phyloP scores from a whole-genome alignment of 345 rosid genomes.

The Rhodamnia argentea region DNA sequence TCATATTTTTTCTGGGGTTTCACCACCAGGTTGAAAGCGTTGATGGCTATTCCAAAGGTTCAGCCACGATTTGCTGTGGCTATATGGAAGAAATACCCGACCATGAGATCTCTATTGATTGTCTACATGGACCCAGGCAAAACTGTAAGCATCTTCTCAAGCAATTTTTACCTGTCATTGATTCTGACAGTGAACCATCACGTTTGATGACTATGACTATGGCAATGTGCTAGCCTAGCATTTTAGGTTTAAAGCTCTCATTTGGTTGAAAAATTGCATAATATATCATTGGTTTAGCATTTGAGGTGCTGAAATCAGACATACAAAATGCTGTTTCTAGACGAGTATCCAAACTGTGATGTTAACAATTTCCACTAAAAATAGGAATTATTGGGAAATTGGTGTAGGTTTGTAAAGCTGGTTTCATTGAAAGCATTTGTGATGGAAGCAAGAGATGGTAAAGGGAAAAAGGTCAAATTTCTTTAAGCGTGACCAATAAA shows the following conservation, averaged over 20 bases:
- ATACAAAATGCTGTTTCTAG: neutral
- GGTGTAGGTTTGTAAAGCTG: neutral
- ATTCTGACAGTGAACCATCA: neutral
- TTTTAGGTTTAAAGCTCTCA: neutral
- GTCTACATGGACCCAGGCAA: constrained; percentile 71
- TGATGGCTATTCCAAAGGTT: constrained; percentile 90
- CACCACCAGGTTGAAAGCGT: constrained; percentile 68
- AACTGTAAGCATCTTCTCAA: constrained; percentile 43
- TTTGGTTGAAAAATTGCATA: neutral
- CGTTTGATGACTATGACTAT: neutral
- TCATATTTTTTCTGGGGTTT: neutral
- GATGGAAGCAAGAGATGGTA: neutral
- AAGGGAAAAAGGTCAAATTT: neutral
- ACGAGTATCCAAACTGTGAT: neutral
- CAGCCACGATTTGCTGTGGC: constrained; percentile 89
- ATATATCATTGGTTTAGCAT: neutral
- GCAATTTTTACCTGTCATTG: neutral
- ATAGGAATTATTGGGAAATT: neutral
- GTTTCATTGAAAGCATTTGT: neutral
- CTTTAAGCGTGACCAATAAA: neutral
- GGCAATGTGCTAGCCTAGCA: neutral
- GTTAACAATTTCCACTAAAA: neutral
- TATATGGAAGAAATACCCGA: constrained; percentile 78
- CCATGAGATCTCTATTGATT: constrained; percentile 88
- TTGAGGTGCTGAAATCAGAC: neutral